A percentile compares a stretch with the other conserved stretches of the same genome.
phyloP scores from a whole-genome alignment of 2,329 filamentous ascomycete genomes.

The Nigrograna mackinnonii region DNA sequence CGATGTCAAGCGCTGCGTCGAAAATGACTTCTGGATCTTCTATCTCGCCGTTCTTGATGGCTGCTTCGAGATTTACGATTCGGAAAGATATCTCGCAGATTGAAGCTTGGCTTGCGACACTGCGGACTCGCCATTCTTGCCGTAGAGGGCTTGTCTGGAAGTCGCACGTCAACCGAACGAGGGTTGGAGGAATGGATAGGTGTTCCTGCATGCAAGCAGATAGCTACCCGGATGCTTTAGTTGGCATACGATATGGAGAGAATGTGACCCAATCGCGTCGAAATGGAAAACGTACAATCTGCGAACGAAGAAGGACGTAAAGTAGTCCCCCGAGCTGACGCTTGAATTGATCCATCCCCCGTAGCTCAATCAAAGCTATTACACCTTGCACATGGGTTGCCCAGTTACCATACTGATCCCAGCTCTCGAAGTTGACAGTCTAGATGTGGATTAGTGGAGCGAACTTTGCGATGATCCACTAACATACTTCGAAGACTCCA shows the following conservation, averaged over 20 bases:
- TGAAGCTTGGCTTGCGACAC: conserved; percentile 2
- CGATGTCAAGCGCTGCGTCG: conserved; percentile 5
- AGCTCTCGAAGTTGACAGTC: conserved; percentile 20
- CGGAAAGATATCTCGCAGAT: conserved; percentile 14
- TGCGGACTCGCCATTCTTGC: conserved; percentile 1
- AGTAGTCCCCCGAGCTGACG: conserved; percentile 21
- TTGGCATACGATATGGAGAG: background rate
- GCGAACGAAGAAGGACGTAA: conserved; percentile 22
- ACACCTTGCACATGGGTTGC: conserved; percentile 24
- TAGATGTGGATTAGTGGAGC: conserved; percentile 1
- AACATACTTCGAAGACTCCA: conserved; percentile 24
- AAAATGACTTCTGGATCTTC: conserved; percentile 11
- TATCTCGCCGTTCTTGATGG: conserved; percentile 13
- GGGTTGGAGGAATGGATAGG: conserved; percentile 8
- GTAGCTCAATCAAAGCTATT: conserved; percentile 20
- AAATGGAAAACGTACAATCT: conserved; percentile 20
- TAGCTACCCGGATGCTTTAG: conserved; percentile 6
- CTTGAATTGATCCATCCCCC: conserved; percentile 23
- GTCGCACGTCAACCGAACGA: background rate
- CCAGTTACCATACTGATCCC: conserved; percentile 18
- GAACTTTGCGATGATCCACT: background rate
- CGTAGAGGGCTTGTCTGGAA: conserved; percentile 4
- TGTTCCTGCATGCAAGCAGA: conserved; percentile 20
- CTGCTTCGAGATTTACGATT: conserved; percentile 19
- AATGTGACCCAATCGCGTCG: background rate